Evolutionary conservation across 805 yeast genomes (phyloP), one percentile per base, ranked within the genome.

Genomic region (Saturnispora sanitii): DNA sequence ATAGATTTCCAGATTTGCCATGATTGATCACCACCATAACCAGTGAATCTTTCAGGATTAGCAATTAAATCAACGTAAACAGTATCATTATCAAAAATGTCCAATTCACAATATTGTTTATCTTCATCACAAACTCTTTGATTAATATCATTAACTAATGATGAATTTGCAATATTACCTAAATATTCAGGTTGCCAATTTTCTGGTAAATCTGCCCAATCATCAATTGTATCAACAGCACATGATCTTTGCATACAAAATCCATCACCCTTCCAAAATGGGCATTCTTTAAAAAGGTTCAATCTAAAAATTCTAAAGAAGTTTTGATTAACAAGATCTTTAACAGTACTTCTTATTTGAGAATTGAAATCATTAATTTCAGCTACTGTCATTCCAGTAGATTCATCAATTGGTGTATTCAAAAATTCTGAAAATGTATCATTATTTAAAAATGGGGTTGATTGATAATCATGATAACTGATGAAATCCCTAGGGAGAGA

Each of bases 1-100:
- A 92, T 87, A 49, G 94, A 85, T 31, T 76, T 69, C 99, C 99
- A 92, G 35, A 92, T 85, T 56, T 82, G 86, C 49, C 80, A 77
- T 18, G 96, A 85, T 54, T 92, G 95, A 38, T 79, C 77, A 23
- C 98, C 98, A 25, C 87, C 82, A 55, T 92, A 92, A 0, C 98
- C 98, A 0, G 98, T 94, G 64, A 84, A 92, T 53, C 97, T 70
- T 61, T 92, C 99, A 1, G 95, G 96, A 55, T 94, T 94, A 41
- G 82, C 84, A 17, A 80, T 68, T 42, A 92, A 70, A 53, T 88
- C 86, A 22, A 92, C 95, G 52, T 81, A 80, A 1, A 86, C 96
- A 41, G 87, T 78, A 45, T 77, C 72, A 51, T 76, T 75, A 49
- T 71, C 75, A 35, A 72, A 70, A 1, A 43, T 49, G 51, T 77